Evolutionary conservation across 192 early-diverging fungal species (phyloP).

Genomic region (Backusella tarrabulga): DNA sequence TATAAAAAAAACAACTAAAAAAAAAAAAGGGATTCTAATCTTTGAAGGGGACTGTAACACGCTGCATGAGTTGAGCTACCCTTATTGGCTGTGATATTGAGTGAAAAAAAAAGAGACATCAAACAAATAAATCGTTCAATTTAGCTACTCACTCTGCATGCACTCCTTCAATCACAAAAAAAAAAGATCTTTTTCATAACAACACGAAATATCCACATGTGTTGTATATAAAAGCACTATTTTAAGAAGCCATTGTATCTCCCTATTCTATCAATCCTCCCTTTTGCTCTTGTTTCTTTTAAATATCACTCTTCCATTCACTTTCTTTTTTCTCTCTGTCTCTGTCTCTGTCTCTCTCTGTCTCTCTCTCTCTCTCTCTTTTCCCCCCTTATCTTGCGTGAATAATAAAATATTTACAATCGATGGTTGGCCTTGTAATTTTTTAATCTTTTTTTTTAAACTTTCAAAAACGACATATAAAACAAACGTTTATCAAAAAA

Average conservation of each 20-base stretch:
- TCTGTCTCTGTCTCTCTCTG: background rate
- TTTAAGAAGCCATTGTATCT: no score
- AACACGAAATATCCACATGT: background rate
- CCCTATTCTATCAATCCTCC: background rate
- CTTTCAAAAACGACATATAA: no score
- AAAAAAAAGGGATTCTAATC: constrained; percentile 7
- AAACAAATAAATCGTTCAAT: background rate
- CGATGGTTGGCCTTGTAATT: constrained; percentile 7
- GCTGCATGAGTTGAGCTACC: constrained; percentile 11
- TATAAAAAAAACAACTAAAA: background rate
- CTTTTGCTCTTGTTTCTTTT: background rate
- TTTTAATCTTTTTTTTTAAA: background rate
- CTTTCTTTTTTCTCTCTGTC: background rate
- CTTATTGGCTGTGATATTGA: constrained; percentile 4
- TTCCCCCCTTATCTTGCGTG: background rate
- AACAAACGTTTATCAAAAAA: background rate
- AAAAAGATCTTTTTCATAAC: background rate
- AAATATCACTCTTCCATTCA: background rate
- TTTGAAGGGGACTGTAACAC: background rate
- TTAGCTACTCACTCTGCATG: background rate
- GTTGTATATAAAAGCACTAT: no score
- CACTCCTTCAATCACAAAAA: background rate
- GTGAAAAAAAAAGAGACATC: no score
- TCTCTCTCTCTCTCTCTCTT: background rate
- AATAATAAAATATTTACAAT: constrained; percentile 5